Evolutionary conservation across 2,329 filamentous ascomycete species (phyloP).

Genomic region (Talaromyces albobiverticillius): DNA sequence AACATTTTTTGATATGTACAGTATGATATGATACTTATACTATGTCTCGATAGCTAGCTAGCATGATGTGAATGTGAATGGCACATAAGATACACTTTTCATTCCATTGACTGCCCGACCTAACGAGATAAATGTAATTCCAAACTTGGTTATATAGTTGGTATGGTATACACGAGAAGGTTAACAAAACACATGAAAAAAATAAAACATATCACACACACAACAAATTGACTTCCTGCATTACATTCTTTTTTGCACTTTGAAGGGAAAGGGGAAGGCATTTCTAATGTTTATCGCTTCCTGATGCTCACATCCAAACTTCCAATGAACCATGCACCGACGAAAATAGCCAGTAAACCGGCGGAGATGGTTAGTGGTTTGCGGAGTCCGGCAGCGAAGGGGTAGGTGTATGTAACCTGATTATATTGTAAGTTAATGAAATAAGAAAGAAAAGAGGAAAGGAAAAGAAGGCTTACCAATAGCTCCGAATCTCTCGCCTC

Average conservation of each 20-base stretch:
- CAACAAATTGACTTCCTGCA: background rate
- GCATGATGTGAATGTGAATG: too few relatives aligned
- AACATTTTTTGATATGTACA: too few relatives aligned
- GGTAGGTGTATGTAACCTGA: conserved; percentile 77
- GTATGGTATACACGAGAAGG: background rate
- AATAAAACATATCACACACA: background rate
- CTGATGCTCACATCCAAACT: conserved; percentile 79
- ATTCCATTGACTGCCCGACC: background rate
- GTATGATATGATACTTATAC: too few relatives aligned
- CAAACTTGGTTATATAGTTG: background rate
- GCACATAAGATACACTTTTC: too few relatives aligned
- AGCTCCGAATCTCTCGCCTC: conserved; percentile 82
- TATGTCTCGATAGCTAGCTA: too few relatives aligned
- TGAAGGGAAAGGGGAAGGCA: background rate
- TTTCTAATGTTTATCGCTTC: conserved; percentile 42
- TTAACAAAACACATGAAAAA: background rate
- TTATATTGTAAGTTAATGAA: conserved; percentile 11
- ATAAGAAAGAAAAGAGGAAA: conserved; percentile 4
- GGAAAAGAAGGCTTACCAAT: conserved; percentile 50
- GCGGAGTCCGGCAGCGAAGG: conserved; percentile 68
- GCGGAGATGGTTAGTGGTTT: conserved; percentile 82
- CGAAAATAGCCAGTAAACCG: conserved; percentile 71
- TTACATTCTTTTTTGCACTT: conserved; percentile 1
- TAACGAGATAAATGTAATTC: too few relatives aligned
- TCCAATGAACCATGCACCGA: conserved; percentile 70